Evolutionary conservation across 371 early-diverging fungal species (phyloP).

Genomic region (Smittium culicis): DNA sequence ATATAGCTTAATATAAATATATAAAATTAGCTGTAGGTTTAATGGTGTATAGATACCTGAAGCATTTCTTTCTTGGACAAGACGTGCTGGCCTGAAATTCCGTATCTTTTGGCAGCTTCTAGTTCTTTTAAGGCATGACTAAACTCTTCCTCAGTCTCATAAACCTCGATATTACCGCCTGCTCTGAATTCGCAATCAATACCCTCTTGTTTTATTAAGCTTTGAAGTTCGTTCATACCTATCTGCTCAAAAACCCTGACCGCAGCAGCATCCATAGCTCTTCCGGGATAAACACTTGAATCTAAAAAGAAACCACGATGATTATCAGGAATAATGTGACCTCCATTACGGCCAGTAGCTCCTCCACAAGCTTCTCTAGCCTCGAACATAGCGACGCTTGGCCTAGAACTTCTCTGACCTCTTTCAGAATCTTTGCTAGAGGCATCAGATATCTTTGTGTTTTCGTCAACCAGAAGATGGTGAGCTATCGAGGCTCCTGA

Average conservation of each 20-base stretch:
- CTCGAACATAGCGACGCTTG: conserved; percentile 3
- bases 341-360: conserved; percentile 16
- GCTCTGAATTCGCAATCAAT: conserved; percentile 13
- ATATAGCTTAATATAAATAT: not conserved
- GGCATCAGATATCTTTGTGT: not conserved
- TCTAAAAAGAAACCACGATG: conserved; percentile 9
- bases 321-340: conserved; percentile 13
- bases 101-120: conserved; percentile 7
- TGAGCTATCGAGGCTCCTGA: conserved; percentile 12
- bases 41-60: not conserved
- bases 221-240: not conserved
- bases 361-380: conserved; percentile 17
- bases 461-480: conserved; percentile 10
- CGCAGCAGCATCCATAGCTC: conserved; percentile 9
- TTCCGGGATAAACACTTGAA: conserved; percentile 7
- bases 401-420: not conserved
- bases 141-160: conserved; percentile 3
- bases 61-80: conserved; percentile 9
- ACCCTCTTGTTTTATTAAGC: conserved; percentile 3
- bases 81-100: conserved; percentile 4
- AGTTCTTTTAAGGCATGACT: not conserved
- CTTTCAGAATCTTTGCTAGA: not conserved
- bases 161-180: conserved; percentile 9
- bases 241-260: conserved; percentile 8
- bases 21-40: not conserved